Conservation (phyloP, 2,329 filamentous ascomycete species). For the Aureobasidium leucospermi region DNA sequence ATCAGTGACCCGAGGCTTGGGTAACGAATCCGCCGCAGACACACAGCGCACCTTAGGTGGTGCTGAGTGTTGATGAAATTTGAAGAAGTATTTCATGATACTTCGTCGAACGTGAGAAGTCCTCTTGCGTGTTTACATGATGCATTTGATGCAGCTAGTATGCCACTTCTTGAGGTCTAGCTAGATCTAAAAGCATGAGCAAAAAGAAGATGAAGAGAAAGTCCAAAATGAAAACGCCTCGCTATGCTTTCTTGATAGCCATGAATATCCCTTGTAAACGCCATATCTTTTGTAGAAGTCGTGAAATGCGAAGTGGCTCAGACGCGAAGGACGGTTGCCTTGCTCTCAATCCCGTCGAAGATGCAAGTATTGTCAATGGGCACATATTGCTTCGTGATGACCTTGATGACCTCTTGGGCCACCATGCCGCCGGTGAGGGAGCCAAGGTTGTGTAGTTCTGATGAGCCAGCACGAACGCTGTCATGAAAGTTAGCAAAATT, state of each 20-base stretch:
- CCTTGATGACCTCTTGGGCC: constrained; percentile 94
- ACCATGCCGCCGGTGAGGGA: constrained; percentile 84
- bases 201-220: too few species aligned
- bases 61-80: too few species aligned
- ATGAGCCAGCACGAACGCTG: constrained; percentile 65
- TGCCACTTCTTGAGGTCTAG: too few species aligned
- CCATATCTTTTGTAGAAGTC: not conserved
- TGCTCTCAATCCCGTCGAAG: constrained; percentile 55
- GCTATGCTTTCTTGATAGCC: constrained; percentile 6
- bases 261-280: not conserved
- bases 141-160: too few species aligned
- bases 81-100: too few species aligned
- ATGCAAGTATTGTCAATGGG: constrained; percentile 57
- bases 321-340: constrained; percentile 40
- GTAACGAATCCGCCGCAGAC: too few species aligned
- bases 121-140: too few species aligned
- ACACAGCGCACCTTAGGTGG: too few species aligned
- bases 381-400: constrained; percentile 62
- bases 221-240: not conserved
- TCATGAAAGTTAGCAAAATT: not conserved
- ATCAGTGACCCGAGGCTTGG: too few species aligned
- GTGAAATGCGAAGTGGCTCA: not conserved
- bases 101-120: too few species aligned
- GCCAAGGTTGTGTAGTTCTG: constrained; percentile 88
- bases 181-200: too few species aligned